Percentiles rank a stretch among this genome's conserved stretches.
Conservation (phyloP, 2,329 filamentous ascomycete genomes). For the Pezicula neosporulosa region DNA sequence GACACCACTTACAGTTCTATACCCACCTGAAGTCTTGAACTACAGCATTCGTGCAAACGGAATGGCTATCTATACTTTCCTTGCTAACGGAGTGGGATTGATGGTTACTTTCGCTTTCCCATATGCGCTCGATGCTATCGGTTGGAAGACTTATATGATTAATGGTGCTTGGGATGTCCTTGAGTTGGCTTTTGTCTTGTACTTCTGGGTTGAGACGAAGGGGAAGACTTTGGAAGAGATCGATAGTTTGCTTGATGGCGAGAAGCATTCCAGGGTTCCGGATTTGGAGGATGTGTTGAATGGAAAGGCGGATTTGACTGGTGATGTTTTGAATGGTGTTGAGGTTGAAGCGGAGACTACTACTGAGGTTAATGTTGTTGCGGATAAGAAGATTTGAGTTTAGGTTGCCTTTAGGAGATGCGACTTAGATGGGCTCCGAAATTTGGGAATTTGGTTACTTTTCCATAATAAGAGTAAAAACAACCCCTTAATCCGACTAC, state of each 20-base stretch:
- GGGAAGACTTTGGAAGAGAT: slow-evolving; percentile 36
- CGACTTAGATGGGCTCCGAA: too few relatives aligned
- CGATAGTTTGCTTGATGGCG: slow-evolving; percentile 21
- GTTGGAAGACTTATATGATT: slow-evolving; percentile 15
- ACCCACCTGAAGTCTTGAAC: slow-evolving; percentile 43
- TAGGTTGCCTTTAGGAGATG: too few relatives aligned
- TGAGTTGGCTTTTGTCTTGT: slow-evolving; percentile 40
- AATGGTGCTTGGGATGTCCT: slow-evolving; percentile 23
- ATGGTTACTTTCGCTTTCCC: slow-evolving; percentile 38
- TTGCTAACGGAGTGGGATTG: slow-evolving; percentile 21
- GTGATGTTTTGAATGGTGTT: background rate
- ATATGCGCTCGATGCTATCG: slow-evolving; percentile 32
- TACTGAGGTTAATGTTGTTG: background rate
- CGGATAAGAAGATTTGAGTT: background rate
- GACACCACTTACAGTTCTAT: slow-evolving; percentile 45
- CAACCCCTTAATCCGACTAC: too few relatives aligned
- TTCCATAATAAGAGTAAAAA: too few relatives aligned
- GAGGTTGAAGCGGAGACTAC: background rate
- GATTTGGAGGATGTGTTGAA: background rate
- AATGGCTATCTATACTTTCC: slow-evolving; percentile 19
- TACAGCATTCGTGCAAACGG: slow-evolving; percentile 45
- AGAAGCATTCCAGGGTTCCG: background rate
- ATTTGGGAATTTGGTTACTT: too few relatives aligned
- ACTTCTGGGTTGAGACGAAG: slow-evolving; percentile 35
- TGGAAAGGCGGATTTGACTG: background rate